Base-by-base conservation (phyloP, 257 asterid genomes). In the Sherardia arvensis region DNA sequence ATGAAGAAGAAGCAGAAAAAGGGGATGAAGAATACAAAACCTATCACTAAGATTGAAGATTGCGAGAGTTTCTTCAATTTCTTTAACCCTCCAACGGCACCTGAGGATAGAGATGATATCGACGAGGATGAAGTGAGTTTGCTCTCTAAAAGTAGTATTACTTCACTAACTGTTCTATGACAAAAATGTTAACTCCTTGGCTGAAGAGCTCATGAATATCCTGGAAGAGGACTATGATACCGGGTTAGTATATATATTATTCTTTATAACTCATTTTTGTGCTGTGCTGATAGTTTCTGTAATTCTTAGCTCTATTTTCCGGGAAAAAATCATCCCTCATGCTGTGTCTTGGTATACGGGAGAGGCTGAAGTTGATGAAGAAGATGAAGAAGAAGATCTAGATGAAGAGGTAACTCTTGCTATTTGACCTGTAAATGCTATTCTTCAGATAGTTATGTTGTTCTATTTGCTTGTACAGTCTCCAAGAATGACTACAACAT, bases 271-370 rank as follows among this genome's bases (percentile, higher is more conserved):
- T 58, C 32, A 43, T 67, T 25, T 4, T 51, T 56, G 15, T 17
- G 15, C 28, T 62, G 12, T 53, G 53, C 57, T 45, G 23, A 14
- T 45, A 61, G 12, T 17, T 43, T 43, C 36, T 66, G 47, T 18
- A 14, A 32, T 53, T 57, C 72, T 72, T 81, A 90, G 95, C 58
- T 78, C 97, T 38, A 81, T 83, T 27, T 81, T 90, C 66, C 86
- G 90, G 61, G 88, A 83, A 68, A 87, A 80, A 72, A 79, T 85
- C 59, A 83, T 85, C 67, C 97, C 97, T 66, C 90, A 80, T 71
- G 97, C 95, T 49, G 92, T 85, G 38, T 85, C 90, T 30, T 90
- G 94, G 95, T 90, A 83, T 67, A 90, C 94, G 63, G 97, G 97
- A 61, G 97, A 87, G 75, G 91, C 95, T 66, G 80, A 71, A 21